Conservation (phyloP, 2,329 filamentous ascomycete genomes). For the Emergomyces africanus region DNA sequence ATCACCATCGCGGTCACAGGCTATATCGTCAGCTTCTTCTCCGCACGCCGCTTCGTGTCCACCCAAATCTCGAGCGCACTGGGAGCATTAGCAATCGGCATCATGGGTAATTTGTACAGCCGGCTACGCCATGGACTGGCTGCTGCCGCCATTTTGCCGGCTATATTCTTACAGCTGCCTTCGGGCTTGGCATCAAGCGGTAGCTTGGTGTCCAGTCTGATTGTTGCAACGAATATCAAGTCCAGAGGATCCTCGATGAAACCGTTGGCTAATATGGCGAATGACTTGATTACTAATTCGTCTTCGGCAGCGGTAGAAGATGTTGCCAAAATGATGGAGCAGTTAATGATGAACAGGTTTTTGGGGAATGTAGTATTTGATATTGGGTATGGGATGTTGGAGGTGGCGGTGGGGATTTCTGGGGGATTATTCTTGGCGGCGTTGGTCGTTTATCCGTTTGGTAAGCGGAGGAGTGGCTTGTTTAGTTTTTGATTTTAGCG, state of each 20-base stretch:
- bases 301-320: neutral
- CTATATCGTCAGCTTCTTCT: constrained; percentile 65
- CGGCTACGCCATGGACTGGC: constrained; percentile 62
- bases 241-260: constrained; percentile 8
- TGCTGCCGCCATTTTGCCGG: constrained; percentile 72
- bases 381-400: constrained; percentile 35
- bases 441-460: constrained; percentile 34
- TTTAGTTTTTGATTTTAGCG: constrained; percentile 28
- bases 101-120: constrained; percentile 68
- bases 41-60: constrained; percentile 49
- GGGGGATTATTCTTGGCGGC: constrained; percentile 36
- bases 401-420: constrained; percentile 36
- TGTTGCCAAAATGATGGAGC: neutral
- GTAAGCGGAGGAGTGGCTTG: constrained; percentile 33
- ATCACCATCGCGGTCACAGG: constrained; percentile 58
- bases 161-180: constrained; percentile 62
- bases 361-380: constrained; percentile 27
- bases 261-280: neutral
- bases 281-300: constrained; percentile 8
- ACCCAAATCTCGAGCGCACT: constrained; percentile 66
- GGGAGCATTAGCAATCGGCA: constrained; percentile 61
- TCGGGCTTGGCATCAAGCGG: constrained; percentile 47
- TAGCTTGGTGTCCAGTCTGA: constrained; percentile 43
- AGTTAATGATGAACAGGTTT: constrained; percentile 22
- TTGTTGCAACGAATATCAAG: constrained; percentile 12